Evolutionary conservation across 2,329 filamentous ascomycete genomes (phyloP), one percentile per base, ranked within the genome.

Genomic region (Penicillium sp.): DNA sequence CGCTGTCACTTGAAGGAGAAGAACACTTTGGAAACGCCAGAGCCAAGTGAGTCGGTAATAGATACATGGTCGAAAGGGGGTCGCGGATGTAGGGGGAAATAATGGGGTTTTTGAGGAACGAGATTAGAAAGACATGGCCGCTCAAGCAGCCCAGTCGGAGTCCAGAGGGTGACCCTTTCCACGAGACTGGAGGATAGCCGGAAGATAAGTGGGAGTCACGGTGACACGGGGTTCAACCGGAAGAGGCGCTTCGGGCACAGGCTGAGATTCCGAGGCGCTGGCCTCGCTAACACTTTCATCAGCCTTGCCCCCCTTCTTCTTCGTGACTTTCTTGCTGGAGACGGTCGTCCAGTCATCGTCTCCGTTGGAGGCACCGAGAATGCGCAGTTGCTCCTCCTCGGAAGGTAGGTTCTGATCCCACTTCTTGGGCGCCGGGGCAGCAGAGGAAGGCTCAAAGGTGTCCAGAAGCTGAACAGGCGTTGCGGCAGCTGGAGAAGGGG

Each of bases 281-380:
- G 64, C 62, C 51, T 77, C 76, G 43, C 72, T 75, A 51, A 66
- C 64, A 28, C 67, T 73, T 43, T 73, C 72, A 18, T 70, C 68
- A 33, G 61, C 56, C 50, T 67, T 71, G 49, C 63, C 66, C 13
- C 64, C 61, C 55, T 67, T 70, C 66, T 75, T 76, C 64, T 76
- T 78, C 64, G 75, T 43, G 28, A 43, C 75, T 64, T 78, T 75
- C 72, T 82, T 83, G 61, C 72, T 79, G 29, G 76, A 71, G 25
- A 84, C 81, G 8, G 79, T 80, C 54, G 76, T 82, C 82, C 81
- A 84, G 45, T 76, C 76, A 47, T 76, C 75, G 39, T 80, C 76
- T 37, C 70, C 68, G 28, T 69, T 65, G 46, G 67, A 58, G 43
- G 73, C 71, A 43, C 66, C 74, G 42, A 78, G 66, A 50, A 78